Evolutionary conservation across 768 basidiomycete genomes (phyloP).

Genomic region (Mycena pura): DNA sequence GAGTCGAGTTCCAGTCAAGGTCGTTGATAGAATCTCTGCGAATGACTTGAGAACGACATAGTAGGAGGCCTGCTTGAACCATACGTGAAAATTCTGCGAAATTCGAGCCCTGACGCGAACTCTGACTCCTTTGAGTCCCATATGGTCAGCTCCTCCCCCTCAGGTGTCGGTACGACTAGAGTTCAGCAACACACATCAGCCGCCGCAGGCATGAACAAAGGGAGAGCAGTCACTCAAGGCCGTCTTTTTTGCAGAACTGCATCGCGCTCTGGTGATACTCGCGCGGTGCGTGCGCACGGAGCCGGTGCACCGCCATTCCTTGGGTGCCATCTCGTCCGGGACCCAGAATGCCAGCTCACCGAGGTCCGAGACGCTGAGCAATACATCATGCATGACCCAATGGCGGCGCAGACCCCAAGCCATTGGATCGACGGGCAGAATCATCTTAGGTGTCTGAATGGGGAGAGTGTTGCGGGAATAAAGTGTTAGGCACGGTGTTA

Average conservation of each 20-base stretch:
- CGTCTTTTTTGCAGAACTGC: slow-evolving; percentile 92
- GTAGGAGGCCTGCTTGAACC: slow-evolving; percentile 16
- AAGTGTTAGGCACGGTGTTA: slow-evolving; percentile 51
- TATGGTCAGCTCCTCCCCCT: slow-evolving; percentile 85
- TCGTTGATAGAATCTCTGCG: slow-evolving; percentile 71
- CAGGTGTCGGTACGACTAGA: slow-evolving; percentile 63
- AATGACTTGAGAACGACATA: background rate
- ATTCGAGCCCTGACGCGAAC: slow-evolving; percentile 90
- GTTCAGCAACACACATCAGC: slow-evolving; percentile 14
- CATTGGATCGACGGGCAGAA: slow-evolving; percentile 89
- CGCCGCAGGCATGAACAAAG: background rate
- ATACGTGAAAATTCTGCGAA: slow-evolving; percentile 66
- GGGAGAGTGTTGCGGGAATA: slow-evolving; percentile 61
- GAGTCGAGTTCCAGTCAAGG: slow-evolving; percentile 93
- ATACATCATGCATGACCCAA: slow-evolving; percentile 67
- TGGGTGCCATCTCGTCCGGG: slow-evolving; percentile 49
- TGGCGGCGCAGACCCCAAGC: slow-evolving; percentile 65
- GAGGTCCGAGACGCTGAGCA: slow-evolving; percentile 76
- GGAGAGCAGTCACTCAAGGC: slow-evolving; percentile 68
- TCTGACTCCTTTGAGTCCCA: slow-evolving; percentile 97
- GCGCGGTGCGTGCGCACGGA: slow-evolving; percentile 73
- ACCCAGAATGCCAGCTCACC: slow-evolving; percentile 92
- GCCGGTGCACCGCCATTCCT: slow-evolving; percentile 73
- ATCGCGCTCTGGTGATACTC: slow-evolving; percentile 73
- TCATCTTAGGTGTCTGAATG: slow-evolving; percentile 55